Evolutionary conservation across 768 basidiomycete genomes (phyloP), one percentile per base, ranked within the genome.

Genomic region (Suillus fuscotomentosus): DNA sequence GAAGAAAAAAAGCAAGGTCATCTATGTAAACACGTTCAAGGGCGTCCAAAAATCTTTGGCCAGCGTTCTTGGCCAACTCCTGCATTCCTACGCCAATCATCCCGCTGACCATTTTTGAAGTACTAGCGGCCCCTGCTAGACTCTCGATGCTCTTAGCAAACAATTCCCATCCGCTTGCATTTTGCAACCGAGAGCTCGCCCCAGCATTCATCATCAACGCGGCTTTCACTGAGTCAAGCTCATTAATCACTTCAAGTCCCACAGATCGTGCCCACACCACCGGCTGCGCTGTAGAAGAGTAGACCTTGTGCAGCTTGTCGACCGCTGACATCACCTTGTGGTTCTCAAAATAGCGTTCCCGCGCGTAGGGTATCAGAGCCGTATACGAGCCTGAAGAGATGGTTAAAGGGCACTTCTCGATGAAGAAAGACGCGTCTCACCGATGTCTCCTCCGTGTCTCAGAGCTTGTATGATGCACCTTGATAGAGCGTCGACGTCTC

Each of bases 291-390:
- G 88, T 86, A 4, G 84, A 84, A 1, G 88, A 79, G 73, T 96
- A 99, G 20, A 99, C 71, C 70, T 93, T 93, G 78, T 96, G 91
- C 42, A 99, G 82, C 71, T 95, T 95, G 78, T 99, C 96, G 57
- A 92, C 84, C 2, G 88, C 87, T 17, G 88, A 85, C 82, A 99
- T 88, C 51, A 96, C 74, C 55, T 86, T 85, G 78, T 98, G 95
- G 76, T 99, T 99, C 65, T 82, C 84, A 56, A 92, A 79, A 75
- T 97, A 99, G 51, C 96, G 84, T 66, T 89, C 87, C 60, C 87
- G 87, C 0, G 91, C 83, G 73, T 97, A 99, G 1, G 88, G 86
- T 1, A 85, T 75, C 15, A 98, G 83, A 2, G 90, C 82, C 0
- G 89, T 94, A 71, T 86, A 83, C 4, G 89, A 91, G 38, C 92